Evolutionary conservation across 768 basidiomycete species (phyloP), one percentile per base, ranked within the genome.

Genomic region (Lactifluus rugatus): DNA sequence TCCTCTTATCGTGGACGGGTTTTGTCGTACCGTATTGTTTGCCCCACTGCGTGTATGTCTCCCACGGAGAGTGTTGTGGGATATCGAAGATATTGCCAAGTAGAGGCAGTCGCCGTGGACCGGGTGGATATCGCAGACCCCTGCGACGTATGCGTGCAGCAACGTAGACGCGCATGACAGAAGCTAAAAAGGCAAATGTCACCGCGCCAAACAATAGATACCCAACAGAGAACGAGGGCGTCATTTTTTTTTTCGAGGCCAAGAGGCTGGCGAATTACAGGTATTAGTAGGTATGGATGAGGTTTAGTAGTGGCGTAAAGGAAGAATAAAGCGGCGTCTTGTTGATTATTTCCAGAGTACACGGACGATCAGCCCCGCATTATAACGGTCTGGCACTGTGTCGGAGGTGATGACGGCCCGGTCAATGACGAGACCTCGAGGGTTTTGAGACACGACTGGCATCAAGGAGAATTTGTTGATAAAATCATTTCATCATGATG

Each of bases 61-160:
- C 50, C 52, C 58, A 60, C 4, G 58, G 52, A 3, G 25, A 26
- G 5, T 7, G 5, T 13, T 28, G 36, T 2, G 58, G 58, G 17
- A 60, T 55, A 31, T 55, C 57, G 52, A 58, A 23, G 17, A 58
- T 23, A 44, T 58, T 58, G 14, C 52, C 58, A 9, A 60, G 10
- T 2, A 60, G 1, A 4, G 58, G 58, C 1, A 60, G 23, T 5
- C 52, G 37, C 3, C 19, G 26, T 17, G 58, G 58, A 3, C 52
- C 58, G 5, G 48, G 53, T 14, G 58, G 58, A 21, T 31, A 50
- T 4, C 7, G 47, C 11, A 44, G 37, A 0, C 32, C 17, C 2
- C 21, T 2, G 2, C 32, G n/a, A 17, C 26, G 52, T 1, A n/a
- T 19, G 28, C 34, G 50, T 1, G 36, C 11, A n/a, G 17, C 10